Evolutionary conservation across 495 filamentous ascomycete species (phyloP), one percentile per base, ranked within the genome.

Genomic region (Trichoderma gamsii): DNA sequence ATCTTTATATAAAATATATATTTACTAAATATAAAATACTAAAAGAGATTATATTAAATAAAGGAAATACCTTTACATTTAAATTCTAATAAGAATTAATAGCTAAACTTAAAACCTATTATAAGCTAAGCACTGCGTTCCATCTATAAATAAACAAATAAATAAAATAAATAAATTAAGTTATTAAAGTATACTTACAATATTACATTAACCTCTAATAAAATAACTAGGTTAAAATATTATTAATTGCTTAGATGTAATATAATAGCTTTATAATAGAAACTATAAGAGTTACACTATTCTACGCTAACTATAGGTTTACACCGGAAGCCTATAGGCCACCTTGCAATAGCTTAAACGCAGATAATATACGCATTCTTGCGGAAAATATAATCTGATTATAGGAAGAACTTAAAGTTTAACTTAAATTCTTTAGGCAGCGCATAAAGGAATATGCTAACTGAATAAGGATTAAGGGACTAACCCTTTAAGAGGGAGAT

Each of bases 361-460:
- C 63, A 73, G 15, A 38, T 71, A 65, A 65, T 73, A 44, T 63
- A 71, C 56, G 69, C 61, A 49, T 59, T 27, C 69, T 65, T 74
- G 56, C 63, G 4, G 12, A 46, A 16, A 2, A 16, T 46, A 46
- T 73, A 29, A 66, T 69, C 41, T 73, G 72, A 32, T n/a, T 71
- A 29, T 73, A 69, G 13, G 6, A 59, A 66, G 15, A 32, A 11
- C 66, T 69, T 66, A 72, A 56, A 5, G 64, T 16, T 44, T 76
- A 76, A 13, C 69, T 69, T 66, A 63, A 73, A 46, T 46, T 52
- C 66, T 71, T 69, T 16, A 46, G 61, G 69, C 61, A 65, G 51
- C 69, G 52, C 69, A 73, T 56, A 70, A 66, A 69, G 68, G 51
- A 66, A 69, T 66, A 59, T 71, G 74, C 46, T 73, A 73, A 70